Evolutionary conservation across 306 rosid genomes (phyloP), one percentile per base, ranked within the genome.

Genomic region (Rubus idaeus): DNA sequence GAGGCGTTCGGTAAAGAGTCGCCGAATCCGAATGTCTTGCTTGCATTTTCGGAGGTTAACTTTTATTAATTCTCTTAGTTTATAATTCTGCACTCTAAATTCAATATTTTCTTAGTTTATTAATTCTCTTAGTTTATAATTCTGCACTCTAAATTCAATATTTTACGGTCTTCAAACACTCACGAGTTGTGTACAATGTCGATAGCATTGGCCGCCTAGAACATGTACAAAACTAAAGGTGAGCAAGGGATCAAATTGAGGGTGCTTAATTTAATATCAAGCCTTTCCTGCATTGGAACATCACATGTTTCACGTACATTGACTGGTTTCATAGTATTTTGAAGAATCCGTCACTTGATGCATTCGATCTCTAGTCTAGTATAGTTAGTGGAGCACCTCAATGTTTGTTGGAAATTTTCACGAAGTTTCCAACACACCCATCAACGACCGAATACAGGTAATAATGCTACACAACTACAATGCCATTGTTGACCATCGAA

Each of bases 401-500:
- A 64, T 40, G 35, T 26, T 26, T 37, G 46, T 0, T 63, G 4
- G 21, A 37, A 2, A 63, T 17, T 63, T 0, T 6, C 69, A 64
- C 49, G 70, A 64, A 64, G 47, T 64, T 64, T 64, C 70, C 70
- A 0, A 39, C 14, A 5, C 44, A 37, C 30, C 10, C 10, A 63
- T 0, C 68, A 10, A 17, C 14, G 39, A 39, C 23, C 46, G 49
- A 64, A 37, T 8, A 12, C 23, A 39, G n/a, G 1, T 64, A 64
- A 64, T 64, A 64, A 64, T 64, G 69, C 69, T 39, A 14, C 47
- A 39, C 47, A 8, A 64, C 47, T 16, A 64, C 47, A 64, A 64
- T 64, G 70, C 13, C 70, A 40, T 64, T 64, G 70, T 64, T 64
- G 70, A 64, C 47, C n/a, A 42, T 42, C 46, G 5, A 42, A 39